phyloP scores from a whole-genome alignment of 768 basidiomycete species.

The Brasilioporus rufonigricans region DNA sequence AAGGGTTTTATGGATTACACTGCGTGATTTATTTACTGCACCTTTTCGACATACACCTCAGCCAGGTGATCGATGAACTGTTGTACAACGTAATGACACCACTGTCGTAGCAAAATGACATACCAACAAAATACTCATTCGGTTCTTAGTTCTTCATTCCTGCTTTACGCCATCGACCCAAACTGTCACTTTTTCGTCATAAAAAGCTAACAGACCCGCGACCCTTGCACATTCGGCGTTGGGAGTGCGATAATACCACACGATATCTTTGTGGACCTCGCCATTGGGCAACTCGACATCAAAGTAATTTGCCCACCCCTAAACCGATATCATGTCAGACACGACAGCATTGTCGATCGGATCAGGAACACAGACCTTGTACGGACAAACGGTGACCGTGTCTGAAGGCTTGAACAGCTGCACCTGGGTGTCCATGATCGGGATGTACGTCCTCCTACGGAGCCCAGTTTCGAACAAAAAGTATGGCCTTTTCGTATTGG shows the following conservation, averaged over 20 bases:
- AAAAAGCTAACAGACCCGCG: conserved; percentile 54
- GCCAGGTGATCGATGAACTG: neutral
- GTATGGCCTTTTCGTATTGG: conserved; percentile 51
- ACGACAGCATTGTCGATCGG: neutral
- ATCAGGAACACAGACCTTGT: conserved; percentile 49
- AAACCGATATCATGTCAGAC: conserved; percentile 1
- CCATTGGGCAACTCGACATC: conserved; percentile 46
- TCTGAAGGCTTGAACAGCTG: conserved; percentile 50
- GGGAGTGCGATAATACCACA: conserved; percentile 65
- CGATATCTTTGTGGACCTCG: conserved; percentile 44
- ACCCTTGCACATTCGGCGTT: conserved; percentile 49
- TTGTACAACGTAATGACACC: conserved; percentile 2
- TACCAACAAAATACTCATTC: neutral
- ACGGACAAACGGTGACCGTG: conserved; percentile 52
- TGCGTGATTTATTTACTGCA: neutral
- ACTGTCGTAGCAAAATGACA: neutral
- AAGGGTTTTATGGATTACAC: conserved; percentile 5
- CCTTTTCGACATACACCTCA: no score
- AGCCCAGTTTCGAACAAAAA: conserved; percentile 60
- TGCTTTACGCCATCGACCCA: conserved; percentile 61
- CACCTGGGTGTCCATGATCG: conserved; percentile 51
- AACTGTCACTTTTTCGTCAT: conserved; percentile 67
- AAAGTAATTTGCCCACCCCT: conserved; percentile 64
- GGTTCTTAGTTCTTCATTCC: conserved; percentile 26
- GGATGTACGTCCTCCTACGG: conserved; percentile 58